These are phyloP conservation scores for Septoria petroselini DNA, from an alignment of 2,329 filamentous ascomycete genomes.

Conservation along the genomic window DNA sequence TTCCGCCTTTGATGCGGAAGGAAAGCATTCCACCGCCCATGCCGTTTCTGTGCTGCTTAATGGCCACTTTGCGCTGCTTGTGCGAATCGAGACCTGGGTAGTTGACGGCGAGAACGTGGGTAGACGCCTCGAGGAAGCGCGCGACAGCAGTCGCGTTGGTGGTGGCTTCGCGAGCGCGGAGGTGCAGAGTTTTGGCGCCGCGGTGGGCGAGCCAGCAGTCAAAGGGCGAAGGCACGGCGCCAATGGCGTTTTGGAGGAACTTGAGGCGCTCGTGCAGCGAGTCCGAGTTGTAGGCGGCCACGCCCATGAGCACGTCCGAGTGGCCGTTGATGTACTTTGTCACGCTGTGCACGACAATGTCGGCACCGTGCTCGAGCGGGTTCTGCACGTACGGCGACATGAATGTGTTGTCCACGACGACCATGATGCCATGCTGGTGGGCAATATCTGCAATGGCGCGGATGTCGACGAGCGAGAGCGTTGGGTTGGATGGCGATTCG, in stretches of 20 bases:
- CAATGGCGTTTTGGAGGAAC: slow-evolving; percentile 97
- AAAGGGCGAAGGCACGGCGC: slow-evolving; percentile 89
- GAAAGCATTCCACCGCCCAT: slow-evolving; percentile 97
- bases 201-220: slow-evolving; percentile 98
- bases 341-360: slow-evolving; percentile 94
- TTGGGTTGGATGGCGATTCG: slow-evolving; percentile 91
- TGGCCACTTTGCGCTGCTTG: slow-evolving; percentile 76
- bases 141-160: slow-evolving; percentile 78
- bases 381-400: slow-evolving; percentile 95
- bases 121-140: slow-evolving; percentile 70
- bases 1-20: slow-evolving; percentile 87
- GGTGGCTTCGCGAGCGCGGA: slow-evolving; percentile 81
- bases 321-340: slow-evolving; percentile 99
- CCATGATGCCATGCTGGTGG: slow-evolving; percentile 82
- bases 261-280: slow-evolving; percentile 71
- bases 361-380: slow-evolving; percentile 88
- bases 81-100: slow-evolving; percentile 90
- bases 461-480: slow-evolving; percentile 88
- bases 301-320: slow-evolving; percentile 93
- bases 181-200: slow-evolving; percentile 92
- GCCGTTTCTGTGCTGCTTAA: slow-evolving; percentile 88
- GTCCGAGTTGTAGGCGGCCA: slow-evolving; percentile 89
- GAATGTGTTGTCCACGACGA: slow-evolving; percentile 99
- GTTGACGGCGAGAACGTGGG: slow-evolving; percentile 84
- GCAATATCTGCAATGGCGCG: slow-evolving; percentile 76